Percentiles rank a stretch among this genome's conserved stretches.
phyloP scores from a whole-genome alignment of 495 filamentous ascomycete species.

The Penicillium canescens region DNA sequence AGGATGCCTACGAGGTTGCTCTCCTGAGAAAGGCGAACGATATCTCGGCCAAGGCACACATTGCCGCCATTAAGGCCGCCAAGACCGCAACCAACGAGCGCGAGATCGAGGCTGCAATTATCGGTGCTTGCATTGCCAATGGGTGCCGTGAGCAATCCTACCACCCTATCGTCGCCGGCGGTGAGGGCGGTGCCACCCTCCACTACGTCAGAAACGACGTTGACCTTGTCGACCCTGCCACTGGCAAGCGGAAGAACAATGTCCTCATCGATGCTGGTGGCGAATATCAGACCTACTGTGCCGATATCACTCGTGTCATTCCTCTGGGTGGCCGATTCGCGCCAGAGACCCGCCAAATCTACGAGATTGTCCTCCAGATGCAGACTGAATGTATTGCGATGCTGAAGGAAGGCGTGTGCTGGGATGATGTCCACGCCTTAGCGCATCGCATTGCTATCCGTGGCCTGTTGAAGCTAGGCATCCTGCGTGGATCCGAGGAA shows the following conservation, averaged over 20 bases:
- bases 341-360: constrained; percentile 71
- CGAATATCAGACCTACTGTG: constrained; percentile 78
- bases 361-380: constrained; percentile 86
- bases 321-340: constrained; percentile 78
- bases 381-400: constrained; percentile 72
- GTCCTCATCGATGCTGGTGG: constrained; percentile 82
- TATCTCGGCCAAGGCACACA: constrained; percentile 76
- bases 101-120: constrained; percentile 78
- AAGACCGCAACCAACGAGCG: constrained; percentile 72
- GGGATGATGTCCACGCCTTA: constrained; percentile 79
- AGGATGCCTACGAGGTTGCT: constrained; percentile 83
- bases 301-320: constrained; percentile 89
- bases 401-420: constrained; percentile 73
- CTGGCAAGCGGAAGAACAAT: constrained; percentile 61
- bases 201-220: constrained; percentile 84
- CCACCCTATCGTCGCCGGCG: constrained; percentile 77
- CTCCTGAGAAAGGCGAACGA: constrained; percentile 80
- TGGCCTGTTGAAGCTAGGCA: constrained; percentile 73
- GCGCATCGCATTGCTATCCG: constrained; percentile 83
- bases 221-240: constrained; percentile 44
- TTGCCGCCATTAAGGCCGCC: constrained; percentile 64
- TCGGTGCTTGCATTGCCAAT: constrained; percentile 70
- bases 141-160: constrained; percentile 81
- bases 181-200: constrained; percentile 76
- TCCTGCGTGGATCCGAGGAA: constrained; percentile 65